Evolutionary conservation across 768 basidiomycete genomes (phyloP).

Genomic region (Brasilioporus rufonigricans): DNA sequence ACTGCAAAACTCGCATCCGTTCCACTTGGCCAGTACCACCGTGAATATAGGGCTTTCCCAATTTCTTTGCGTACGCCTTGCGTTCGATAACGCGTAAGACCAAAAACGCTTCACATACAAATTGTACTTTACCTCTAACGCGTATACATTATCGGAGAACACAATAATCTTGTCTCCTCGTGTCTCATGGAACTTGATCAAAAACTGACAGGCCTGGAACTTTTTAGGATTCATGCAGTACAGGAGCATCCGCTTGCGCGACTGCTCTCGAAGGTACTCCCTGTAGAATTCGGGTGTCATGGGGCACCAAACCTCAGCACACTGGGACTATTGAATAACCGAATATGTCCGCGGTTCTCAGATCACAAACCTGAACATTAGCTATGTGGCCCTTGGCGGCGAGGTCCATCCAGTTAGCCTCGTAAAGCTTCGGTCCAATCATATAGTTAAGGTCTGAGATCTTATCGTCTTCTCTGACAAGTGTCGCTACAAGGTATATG

Average conservation of each 20-base stretch:
- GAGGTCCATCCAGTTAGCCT: constrained; percentile 99
- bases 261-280: constrained; percentile 91
- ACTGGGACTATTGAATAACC: constrained; percentile 46
- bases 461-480: constrained; percentile 98
- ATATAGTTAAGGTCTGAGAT: constrained; percentile 98
- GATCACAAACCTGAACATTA: constrained; percentile 85
- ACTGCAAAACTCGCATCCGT: constrained; percentile 90
- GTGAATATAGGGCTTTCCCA: constrained; percentile 94
- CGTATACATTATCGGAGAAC: constrained; percentile 98
- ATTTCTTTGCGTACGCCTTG: constrained; percentile 89
- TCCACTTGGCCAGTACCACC: constrained; percentile 94
- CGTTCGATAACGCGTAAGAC: constrained; percentile 2
- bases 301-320: constrained; percentile 99
- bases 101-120: not conserved
- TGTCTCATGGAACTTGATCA: constrained; percentile 97
- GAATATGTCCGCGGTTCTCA: not conserved
- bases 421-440: constrained; percentile 99
- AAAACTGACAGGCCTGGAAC: constrained; percentile 98
- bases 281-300: constrained; percentile 99
- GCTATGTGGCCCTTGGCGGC: constrained; percentile 99
- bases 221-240: constrained; percentile 99
- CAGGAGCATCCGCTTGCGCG: constrained; percentile 90
- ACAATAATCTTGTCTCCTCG: constrained; percentile 99
- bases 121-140: constrained; percentile 72
- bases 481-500: constrained; percentile 61